Base-by-base conservation (phyloP, 106 monocot genomes). In the Allium cepa region DNA sequence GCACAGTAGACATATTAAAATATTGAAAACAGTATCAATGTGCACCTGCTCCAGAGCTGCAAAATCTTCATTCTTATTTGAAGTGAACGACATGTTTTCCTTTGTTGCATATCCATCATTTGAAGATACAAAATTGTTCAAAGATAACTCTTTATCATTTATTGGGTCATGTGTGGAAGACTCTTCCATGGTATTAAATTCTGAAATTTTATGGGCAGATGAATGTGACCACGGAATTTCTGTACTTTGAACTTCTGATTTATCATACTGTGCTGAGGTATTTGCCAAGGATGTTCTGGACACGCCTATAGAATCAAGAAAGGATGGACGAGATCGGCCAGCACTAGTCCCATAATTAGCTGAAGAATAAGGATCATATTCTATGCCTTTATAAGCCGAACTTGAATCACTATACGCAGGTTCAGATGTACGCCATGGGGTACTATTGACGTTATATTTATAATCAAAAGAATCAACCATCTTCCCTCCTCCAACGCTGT, bases 31-130 rank as follows among this genome's bases (percentile, higher is more conserved):
- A 50, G 72, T 14, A 74, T 45, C 70, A 12, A 77, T 46, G 50
- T 49, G 60, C 65, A 96, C 92, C 96, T 96, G 96, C 79, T 97
- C 97, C 53, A 97, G 68, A 61, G 89, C 74, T 49, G 86, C 73
- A 97, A 97, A 92, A 60, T 86, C 82, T 73, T 97, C 88, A 79
- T 92, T 89, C 66, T 85, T 89, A 50, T 56, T 67, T 5, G 61
- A 67, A 67, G 50, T 27, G 57, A 74, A 67, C 47, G 76, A 69
- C 14, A 64, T 76, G 49, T 76, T 66, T 14, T 67, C 56, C 8
- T 17, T 57, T n/a, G 73, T 71, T 9, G 12, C 14, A 14, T 56
- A 62, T 53, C 13, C 68, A 56, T 79, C 60, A 64, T 65, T 78
- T 50, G 66, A 51, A 76, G 64, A 62, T 69, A 26, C 67, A 22